Evolutionary conservation across 768 basidiomycete species (phyloP).

Genomic region (Tricholoma sp.): DNA sequence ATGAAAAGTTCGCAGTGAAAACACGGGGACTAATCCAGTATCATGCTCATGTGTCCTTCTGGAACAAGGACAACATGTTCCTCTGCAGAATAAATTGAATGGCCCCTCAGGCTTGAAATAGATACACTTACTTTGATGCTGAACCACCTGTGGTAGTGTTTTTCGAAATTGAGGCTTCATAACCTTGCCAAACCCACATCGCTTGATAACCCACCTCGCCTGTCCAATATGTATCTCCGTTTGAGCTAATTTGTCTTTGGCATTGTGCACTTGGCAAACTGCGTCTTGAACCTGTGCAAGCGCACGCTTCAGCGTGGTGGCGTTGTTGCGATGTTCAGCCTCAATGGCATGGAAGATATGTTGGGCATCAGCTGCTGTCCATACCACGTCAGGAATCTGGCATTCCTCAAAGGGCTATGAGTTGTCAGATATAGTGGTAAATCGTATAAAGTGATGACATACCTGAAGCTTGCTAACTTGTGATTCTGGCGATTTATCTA

Average conservation of each 20-base stretch:
- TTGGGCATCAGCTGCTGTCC: too few species aligned
- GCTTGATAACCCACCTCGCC: neutral
- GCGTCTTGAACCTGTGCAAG: too few species aligned
- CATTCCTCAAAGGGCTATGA: too few species aligned
- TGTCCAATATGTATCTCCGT: neutral
- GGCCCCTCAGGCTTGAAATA: neutral
- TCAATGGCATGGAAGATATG: too few species aligned
- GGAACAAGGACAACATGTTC: neutral
- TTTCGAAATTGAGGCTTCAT: neutral
- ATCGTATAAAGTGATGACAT: neutral
- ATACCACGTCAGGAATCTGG: too few species aligned
- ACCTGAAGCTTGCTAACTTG: neutral
- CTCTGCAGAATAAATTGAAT: neutral
- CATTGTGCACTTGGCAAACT: too few species aligned
- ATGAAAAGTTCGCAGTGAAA: neutral
- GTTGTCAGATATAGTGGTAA: too few species aligned
- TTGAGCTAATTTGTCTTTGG: too few species aligned
- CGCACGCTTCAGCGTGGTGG: too few species aligned
- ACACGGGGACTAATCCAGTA: neutral
- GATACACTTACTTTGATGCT: neutral
- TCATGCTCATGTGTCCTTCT: neutral
- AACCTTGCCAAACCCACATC: neutral
- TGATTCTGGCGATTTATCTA: too few species aligned
- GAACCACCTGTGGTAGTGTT: neutral
- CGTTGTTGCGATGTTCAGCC: too few species aligned